Base-by-base conservation (phyloP, 140 eudicot species). In the Flaveria floridana region DNA sequence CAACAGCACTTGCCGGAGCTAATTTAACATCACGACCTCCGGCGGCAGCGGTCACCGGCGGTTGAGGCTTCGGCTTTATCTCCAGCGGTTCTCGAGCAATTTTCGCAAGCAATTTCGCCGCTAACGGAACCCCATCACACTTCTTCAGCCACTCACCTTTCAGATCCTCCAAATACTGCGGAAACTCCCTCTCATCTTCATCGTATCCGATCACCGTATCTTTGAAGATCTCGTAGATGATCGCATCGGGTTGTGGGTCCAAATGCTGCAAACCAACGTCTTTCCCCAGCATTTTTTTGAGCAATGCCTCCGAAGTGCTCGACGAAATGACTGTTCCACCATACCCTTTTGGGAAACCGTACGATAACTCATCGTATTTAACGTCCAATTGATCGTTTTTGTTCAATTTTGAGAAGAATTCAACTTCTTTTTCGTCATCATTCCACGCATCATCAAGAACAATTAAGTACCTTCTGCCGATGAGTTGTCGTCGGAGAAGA, bases 41-140 rank as follows among this genome's bases (percentile, higher is more conserved):
- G 13, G 14, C 64, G 42, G 12, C 68, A 10, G 12, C 5, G 23
- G 52, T 0, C 46, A 51, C 2, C 9, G 28, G 6, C 2, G 71
- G 26, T 2, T 12, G 59, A 2, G 63, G 50, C 28, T 61, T 10
- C 6, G 0, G 7, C 58, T 58, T 28, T 1, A 19, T 1, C 4
- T 14, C 5, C 39, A 44, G 14, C 2, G 4, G 12, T 56, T 77
- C 42, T 21, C 68, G 76, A 56, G 79, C 84, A 70, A 87, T 87
- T 12, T 70, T 66, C 3, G 85, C 91, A 50, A 84, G 59, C 76
- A 87, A 73, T 74, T 65, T 79, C 2, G 89, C 91, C 34, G 89
- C 87, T 72, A 84, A 78, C 20, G 92, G 92, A 20, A 82, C 72
- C 4, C 92, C 89, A 53, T 70, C 84, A 34, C 87, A 79, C 68